Percentiles rank a stretch among this genome's conserved stretches.
Evolutionary conservation across 768 basidiomycete genomes (phyloP).

Genomic region (Pleurotus giganteus): DNA sequence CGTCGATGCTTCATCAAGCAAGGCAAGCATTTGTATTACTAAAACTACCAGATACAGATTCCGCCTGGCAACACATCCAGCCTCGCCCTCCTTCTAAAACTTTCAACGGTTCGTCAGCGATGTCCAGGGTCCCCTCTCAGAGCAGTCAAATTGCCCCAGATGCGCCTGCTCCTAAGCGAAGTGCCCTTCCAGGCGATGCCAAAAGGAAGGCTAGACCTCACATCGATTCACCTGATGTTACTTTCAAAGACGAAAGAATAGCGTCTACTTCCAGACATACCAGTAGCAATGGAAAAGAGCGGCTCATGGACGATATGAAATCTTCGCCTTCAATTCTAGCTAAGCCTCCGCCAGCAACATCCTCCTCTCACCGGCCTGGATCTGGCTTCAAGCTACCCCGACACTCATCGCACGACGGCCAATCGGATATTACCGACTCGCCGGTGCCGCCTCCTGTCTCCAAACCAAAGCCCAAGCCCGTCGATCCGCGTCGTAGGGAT

Average conservation of each 20-base stretch:
- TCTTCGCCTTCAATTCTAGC: constrained; percentile 1
- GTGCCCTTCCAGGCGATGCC: constrained; percentile 41
- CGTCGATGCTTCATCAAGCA: constrained; percentile 49
- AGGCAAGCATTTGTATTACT: constrained; percentile 46
- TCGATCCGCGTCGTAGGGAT: constrained; percentile 15
- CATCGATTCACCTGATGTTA: constrained; percentile 38
- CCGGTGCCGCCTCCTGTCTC: constrained; percentile 15
- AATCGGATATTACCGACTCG: not conserved
- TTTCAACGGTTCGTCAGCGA: constrained; percentile 4
- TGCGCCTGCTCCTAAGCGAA: constrained; percentile 41
- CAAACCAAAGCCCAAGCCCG: constrained; percentile 13
- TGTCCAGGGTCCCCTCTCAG: constrained; percentile 10
- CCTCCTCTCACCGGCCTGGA: constrained; percentile 35
- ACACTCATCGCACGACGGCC: constrained; percentile 7
- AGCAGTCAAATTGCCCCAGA: constrained; percentile 15
- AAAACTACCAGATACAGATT: constrained; percentile 57
- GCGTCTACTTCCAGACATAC: constrained; percentile 21
- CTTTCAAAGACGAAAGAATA: constrained; percentile 48
- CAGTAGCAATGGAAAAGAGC: constrained; percentile 16
- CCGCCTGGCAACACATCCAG: constrained; percentile 57
- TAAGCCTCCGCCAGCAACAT: constrained; percentile 8
- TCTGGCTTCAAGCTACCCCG: constrained; percentile 45
- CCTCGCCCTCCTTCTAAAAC: constrained; percentile 20
- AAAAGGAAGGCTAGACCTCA: constrained; percentile 45
- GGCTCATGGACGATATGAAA: constrained; percentile 9